phyloP scores from a whole-genome alignment of 768 basidiomycete genomes.

The Boletellus emodensis region DNA sequence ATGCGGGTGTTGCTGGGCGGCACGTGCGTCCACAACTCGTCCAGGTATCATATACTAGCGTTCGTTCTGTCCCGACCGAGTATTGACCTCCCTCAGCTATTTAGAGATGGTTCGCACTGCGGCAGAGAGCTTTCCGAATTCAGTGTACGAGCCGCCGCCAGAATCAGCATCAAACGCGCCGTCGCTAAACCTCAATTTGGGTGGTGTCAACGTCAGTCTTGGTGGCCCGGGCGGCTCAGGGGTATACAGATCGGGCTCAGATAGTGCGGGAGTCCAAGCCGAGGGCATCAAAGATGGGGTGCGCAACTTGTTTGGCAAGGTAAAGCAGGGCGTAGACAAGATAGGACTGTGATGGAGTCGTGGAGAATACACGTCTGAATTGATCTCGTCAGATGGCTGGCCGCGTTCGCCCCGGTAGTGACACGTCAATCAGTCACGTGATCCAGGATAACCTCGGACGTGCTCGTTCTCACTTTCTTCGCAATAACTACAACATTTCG shows the following conservation, averaged over 20 bases:
- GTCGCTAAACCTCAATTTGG: slow-evolving; percentile 86
- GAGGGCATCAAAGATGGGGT: slow-evolving; percentile 90
- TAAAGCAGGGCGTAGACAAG: slow-evolving; percentile 78
- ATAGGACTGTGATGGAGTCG: slow-evolving; percentile 35
- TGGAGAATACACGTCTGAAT: neutral
- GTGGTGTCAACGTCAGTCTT: slow-evolving; percentile 88
- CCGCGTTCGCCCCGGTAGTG: neutral
- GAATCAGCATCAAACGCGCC: slow-evolving; percentile 72
- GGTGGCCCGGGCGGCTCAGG: slow-evolving; percentile 83
- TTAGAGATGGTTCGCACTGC: slow-evolving; percentile 84
- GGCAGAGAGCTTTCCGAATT: slow-evolving; percentile 54
- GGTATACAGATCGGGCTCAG: slow-evolving; percentile 77
- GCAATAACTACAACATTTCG: neutral
- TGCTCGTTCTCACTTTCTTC: neutral
- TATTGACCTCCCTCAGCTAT: slow-evolving; percentile 49
- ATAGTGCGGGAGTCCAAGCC: slow-evolving; percentile 69
- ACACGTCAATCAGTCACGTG: slow-evolving; percentile 32
- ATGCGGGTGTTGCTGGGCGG: slow-evolving; percentile 86
- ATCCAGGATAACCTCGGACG: neutral
- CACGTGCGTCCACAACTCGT: slow-evolving; percentile 93
- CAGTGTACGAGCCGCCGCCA: slow-evolving; percentile 71
- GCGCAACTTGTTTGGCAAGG: slow-evolving; percentile 80
- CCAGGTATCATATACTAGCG: slow-evolving; percentile 51
- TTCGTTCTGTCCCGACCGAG: neutral
- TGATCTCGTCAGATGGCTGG: no score